These are phyloP conservation scores for Tetrastigma voinierianum DNA, from an alignment of 164 flowering plant genomes.

Conservation along the genomic window DNA sequence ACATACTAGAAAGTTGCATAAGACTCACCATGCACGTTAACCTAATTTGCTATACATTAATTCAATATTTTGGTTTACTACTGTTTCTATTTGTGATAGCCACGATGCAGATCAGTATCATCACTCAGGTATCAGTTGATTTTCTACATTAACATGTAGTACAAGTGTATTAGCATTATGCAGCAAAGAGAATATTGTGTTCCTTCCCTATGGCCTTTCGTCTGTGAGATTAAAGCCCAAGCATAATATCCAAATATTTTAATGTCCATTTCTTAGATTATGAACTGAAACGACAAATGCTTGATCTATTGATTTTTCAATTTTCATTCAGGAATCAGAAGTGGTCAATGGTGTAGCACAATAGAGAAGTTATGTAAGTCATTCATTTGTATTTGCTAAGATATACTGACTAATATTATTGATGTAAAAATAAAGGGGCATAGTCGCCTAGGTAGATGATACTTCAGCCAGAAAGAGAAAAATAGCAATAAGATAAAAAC, in stretches of 20 bases:
- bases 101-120: too few relatives aligned
- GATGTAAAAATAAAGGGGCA: not conserved
- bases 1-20: not conserved
- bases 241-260: not conserved
- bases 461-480: not conserved
- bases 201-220: too few relatives aligned
- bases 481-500: too few relatives aligned
- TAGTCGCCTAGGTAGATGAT: not conserved
- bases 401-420: not conserved
- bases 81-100: too few relatives aligned
- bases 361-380: not conserved
- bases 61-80: too few relatives aligned
- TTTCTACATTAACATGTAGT: too few relatives aligned
- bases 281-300: not conserved
- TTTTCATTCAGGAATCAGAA: conserved; percentile 2
- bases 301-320: not conserved
- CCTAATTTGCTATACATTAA: too few relatives aligned
- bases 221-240: too few relatives aligned
- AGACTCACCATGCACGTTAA: not conserved
- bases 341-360: not conserved
- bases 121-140: too few relatives aligned
- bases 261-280: not conserved
- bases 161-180: too few relatives aligned
- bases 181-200: too few relatives aligned
- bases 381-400: not conserved